These are phyloP conservation scores for Coniella lustricola DNA, from an alignment of 2,329 filamentous ascomycete species.

Conservation along the genomic window DNA sequence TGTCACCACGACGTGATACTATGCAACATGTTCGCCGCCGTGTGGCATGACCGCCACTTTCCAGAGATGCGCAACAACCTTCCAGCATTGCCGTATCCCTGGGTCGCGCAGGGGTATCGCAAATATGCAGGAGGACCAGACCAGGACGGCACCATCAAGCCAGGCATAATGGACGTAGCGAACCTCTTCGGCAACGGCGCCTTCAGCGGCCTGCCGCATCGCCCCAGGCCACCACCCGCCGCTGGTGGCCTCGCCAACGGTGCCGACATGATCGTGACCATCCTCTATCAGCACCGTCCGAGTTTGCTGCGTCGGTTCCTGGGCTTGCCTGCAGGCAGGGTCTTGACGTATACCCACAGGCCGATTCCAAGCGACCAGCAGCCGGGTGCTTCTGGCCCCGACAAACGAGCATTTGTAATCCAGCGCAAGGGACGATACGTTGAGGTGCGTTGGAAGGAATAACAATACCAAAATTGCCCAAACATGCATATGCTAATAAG, in stretches of 20 bases:
- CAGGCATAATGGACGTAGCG: background rate
- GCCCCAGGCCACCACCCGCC: background rate
- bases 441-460: background rate
- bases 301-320: background rate
- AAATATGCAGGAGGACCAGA: no score
- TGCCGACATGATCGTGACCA: constrained; percentile 1
- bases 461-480: background rate
- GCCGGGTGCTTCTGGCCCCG: background rate
- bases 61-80: background rate
- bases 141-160: background rate
- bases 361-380: background rate
- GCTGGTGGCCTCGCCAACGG: background rate
- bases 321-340: background rate
- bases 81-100: no score
- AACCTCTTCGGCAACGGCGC: background rate
- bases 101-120: no score
- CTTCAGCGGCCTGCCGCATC: background rate
- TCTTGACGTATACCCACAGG: background rate
- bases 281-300: background rate
- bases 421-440: background rate
- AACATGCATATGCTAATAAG: no score
- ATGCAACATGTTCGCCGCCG: background rate
- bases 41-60: background rate
- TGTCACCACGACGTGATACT: background rate
- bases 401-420: background rate